Base-by-base conservation (phyloP, 306 rosid genomes). In the Pyrus bretschneideri region DNA sequence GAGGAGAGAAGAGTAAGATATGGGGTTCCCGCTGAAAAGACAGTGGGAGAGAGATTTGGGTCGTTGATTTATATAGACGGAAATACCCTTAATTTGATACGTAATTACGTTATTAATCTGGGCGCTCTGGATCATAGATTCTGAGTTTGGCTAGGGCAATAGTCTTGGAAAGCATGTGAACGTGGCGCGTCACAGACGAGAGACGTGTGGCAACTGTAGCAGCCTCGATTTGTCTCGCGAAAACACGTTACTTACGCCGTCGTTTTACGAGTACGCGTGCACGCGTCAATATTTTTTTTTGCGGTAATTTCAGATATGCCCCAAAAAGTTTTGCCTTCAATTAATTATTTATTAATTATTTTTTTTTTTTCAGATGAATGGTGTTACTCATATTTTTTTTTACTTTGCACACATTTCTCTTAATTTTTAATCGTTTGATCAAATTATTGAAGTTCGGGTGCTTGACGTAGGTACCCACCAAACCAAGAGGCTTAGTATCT, bases 21-120 rank as follows among this genome's bases (percentile, higher is more conserved):
- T 29, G 70, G 21, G 77, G 54, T 84, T 77, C 61, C 84, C 82
- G 85, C 85, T 78, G 87, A 82, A 80, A 70, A 69, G 77, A 79
- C 80, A 0, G 58, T 22, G 58, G 11, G 38, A 4, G 22, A 78
- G 92, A 80, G 87, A 91, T 87, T 82, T 85, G 9, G 78, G 70
- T 3, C 52, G 74, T 68, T 27, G 58, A 49, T 67, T 52, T 3
- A 19, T 45, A 35, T 68, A 64, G 77, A 90, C 85, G 13, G 70
- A 82, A 79, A 44, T 63, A 57, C 76, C 78, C 83, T 14, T 54
- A 35, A 4, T 4, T n/a, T 13, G 66, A 17, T 18, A 6, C 18
- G 2, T 10, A 54, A 46, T 22, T 17, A 44, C 58, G 21, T 42
- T n/a, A 5, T 2, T 3, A 18, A 27, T 45, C 4, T 15, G 0